A percentile compares a stretch with the other conserved stretches of the same genome.
Evolutionary conservation across 441 rosid species (phyloP).

Genomic region (Adansonia madagascariensis): DNA sequence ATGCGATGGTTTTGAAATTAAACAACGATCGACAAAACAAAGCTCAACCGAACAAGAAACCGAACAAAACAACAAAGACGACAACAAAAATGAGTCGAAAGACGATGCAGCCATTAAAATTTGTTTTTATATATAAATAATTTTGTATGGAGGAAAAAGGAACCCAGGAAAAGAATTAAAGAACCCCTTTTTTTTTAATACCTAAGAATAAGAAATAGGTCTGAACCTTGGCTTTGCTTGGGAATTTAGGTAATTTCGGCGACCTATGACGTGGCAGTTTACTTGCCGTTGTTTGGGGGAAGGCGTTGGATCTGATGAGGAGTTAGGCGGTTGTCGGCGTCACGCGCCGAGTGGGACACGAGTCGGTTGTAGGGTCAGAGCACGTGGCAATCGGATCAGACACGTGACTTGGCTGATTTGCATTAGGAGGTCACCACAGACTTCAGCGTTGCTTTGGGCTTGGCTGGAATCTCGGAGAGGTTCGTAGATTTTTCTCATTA

Average conservation of each 20-base stretch:
- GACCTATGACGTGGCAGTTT: constrained; percentile 23
- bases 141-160: not conserved
- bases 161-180: not conserved
- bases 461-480: too few species aligned
- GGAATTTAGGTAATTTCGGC: not conserved
- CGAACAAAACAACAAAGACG: constrained; percentile 29
- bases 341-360: constrained; percentile 16
- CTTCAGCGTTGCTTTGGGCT: too few species aligned
- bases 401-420: not conserved
- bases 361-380: not conserved
- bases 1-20: constrained; percentile 28
- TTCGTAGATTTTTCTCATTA: too few species aligned
- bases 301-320: not conserved
- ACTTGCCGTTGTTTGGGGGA: not conserved
- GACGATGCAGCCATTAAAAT: constrained; percentile 65
- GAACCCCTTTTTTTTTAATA: not conserved
- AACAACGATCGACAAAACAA: constrained; percentile 27
- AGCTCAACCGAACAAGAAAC: constrained; percentile 37
- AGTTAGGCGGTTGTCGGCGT: not conserved
- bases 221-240: not conserved
- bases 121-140: not conserved
- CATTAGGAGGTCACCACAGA: not conserved
- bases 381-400: not conserved
- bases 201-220: not conserved
- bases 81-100: constrained; percentile 33